These are phyloP conservation scores for Punica granatum DNA, from an alignment of 345 rosid genomes.

Conservation along the genomic window DNA sequence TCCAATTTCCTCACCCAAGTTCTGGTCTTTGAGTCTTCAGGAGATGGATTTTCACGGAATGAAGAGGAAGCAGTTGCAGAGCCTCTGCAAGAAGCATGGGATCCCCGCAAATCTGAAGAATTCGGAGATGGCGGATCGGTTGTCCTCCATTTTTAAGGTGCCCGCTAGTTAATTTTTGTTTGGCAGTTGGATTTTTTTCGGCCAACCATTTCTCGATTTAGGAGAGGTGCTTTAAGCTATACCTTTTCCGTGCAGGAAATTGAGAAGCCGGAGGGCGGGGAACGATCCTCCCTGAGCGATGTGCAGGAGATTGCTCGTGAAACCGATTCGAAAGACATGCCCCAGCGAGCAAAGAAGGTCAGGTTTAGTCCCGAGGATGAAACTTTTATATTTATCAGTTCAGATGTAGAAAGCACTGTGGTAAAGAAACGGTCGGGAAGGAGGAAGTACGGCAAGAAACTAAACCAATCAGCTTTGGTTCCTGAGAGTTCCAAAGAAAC, in stretches of 20 bases:
- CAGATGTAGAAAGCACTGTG: slow-evolving; percentile 13
- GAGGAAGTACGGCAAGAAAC: slow-evolving; percentile 10
- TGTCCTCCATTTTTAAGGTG: slow-evolving; percentile 37
- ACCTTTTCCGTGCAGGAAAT: slow-evolving; percentile 16
- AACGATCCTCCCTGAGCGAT: neutral
- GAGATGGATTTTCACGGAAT: slow-evolving; percentile 36
- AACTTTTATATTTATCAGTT: slow-evolving; percentile 31
- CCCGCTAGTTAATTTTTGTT: neutral
- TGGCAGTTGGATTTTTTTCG: neutral
- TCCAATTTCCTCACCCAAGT: neutral
- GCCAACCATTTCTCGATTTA: neutral
- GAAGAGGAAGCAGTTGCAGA: slow-evolving; percentile 53
- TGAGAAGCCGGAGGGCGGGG: slow-evolving; percentile 8
- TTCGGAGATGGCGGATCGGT: slow-evolving; percentile 41
- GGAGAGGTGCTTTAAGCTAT: neutral
- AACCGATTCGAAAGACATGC: slow-evolving; percentile 8
- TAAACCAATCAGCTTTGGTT: neutral
- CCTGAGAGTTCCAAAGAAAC: neutral
- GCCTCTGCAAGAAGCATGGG: slow-evolving; percentile 50
- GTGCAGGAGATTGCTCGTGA: slow-evolving; percentile 5
- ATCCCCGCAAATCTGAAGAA: slow-evolving; percentile 52
- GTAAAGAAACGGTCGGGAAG: slow-evolving; percentile 4
- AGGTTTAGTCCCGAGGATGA: slow-evolving; percentile 50
- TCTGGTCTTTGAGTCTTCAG: neutral
- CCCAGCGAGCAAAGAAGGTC: slow-evolving; percentile 35